Evolutionary conservation across 2,329 filamentous ascomycete genomes (phyloP).

Genomic region (Nemania sp.): DNA sequence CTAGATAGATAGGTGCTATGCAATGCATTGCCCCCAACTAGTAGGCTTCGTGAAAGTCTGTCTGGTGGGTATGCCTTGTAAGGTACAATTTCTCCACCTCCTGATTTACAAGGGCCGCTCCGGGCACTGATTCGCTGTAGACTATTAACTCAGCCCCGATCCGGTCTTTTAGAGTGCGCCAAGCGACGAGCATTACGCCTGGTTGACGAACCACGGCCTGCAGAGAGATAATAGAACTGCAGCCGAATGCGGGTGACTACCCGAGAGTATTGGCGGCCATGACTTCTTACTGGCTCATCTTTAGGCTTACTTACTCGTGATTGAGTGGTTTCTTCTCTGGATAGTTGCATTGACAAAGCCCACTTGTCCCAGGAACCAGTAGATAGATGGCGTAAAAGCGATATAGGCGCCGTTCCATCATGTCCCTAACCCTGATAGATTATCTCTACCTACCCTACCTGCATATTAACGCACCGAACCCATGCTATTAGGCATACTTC

Average conservation of each 20-base stretch:
- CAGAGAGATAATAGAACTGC: slow-evolving; percentile 15
- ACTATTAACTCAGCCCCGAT: slow-evolving; percentile 35
- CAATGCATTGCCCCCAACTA: slow-evolving; percentile 16
- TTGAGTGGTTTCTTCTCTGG: slow-evolving; percentile 1
- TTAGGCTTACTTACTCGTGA: background rate
- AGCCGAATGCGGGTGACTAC: slow-evolving; percentile 15
- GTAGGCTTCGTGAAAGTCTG: background rate
- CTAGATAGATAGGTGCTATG: background rate
- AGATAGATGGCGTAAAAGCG: background rate
- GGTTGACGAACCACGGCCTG: slow-evolving; percentile 29
- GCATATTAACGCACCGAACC: background rate
- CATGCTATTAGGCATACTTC: no score
- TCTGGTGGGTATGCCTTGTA: slow-evolving; percentile 48
- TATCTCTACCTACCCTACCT: background rate
- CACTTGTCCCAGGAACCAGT: background rate
- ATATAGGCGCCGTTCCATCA: background rate
- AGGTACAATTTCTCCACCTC: slow-evolving; percentile 39
- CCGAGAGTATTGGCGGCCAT: slow-evolving; percentile 13
- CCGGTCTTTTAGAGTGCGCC: slow-evolving; percentile 10
- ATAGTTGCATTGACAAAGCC: background rate
- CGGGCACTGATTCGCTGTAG: slow-evolving; percentile 38
- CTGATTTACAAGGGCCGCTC: slow-evolving; percentile 8
- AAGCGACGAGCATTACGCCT: slow-evolving; percentile 13
- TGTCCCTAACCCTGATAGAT: background rate
- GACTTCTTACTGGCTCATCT: slow-evolving; percentile 17